Evolutionary conservation across 192 early-diverging fungal genomes (phyloP), one percentile per base, ranked within the genome.

Genomic region (Umbelopsis ramanniana): DNA sequence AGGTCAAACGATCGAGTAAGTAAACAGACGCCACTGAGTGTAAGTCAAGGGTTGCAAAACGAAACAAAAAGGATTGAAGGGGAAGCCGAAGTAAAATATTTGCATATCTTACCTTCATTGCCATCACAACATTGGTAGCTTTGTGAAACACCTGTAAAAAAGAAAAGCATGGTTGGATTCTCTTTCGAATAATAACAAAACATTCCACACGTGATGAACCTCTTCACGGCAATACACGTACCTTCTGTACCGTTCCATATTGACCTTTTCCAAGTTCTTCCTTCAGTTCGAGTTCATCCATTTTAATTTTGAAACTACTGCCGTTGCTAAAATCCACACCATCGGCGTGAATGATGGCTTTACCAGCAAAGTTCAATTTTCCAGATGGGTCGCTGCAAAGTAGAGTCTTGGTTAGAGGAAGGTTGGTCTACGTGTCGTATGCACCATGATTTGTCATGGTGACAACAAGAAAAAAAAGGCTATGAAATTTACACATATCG

Each of bases 271-370:
- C 96, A 11, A 98, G 83, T 77, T 92, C 93, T 74, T 91, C 90
- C 21, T 88, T 74, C 24, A 94, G 80, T 46, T 85, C 73, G 60
- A 98, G 83, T 52, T 98, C 93, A 54, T 89, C 81, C 93, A 95
- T 94, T 43, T 93, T 91, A 70, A 98, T 95, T 53, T 87, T 89
- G 79, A 96, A 97, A 72, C 87, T 89, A 69, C 88, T 91, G 67
- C 95, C 95, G 82, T 88, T 93, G 71, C 85, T 89, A 77, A 98
- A 98, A 80, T 98, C 91, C 26, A 98, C 94, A 45, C 96, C 96
- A 22, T 92, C 91, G 12, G 92, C 89, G 78, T 94, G 93, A 66
- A 98, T 82, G 35, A 95, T 89, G 12, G 96, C 96, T 82, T 97
- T 98, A 48, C 95, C 95, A 45, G 88, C 84, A 76, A 98, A 98